Base-by-base conservation (phyloP, 768 basidiomycete genomes). In the Calvatia gigantea region DNA sequence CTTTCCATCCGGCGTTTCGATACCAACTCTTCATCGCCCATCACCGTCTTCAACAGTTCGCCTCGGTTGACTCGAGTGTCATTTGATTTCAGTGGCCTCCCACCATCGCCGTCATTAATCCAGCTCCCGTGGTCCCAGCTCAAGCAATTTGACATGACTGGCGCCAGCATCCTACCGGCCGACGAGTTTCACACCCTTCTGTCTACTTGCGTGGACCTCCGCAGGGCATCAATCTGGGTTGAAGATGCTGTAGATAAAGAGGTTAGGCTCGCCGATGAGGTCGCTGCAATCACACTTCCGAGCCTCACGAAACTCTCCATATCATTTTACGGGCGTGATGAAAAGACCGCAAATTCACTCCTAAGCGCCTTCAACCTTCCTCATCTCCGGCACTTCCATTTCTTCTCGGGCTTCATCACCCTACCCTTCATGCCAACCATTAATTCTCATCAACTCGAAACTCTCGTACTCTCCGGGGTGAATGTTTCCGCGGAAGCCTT, bases 351-450 rank as follows among this genome's bases (percentile, higher is more conserved):
- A 11, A 38, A 27, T 19, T 42, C 54, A 14, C 54, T 55, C 37
- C 46, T 55, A 21, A 39, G 45, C 46, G 15, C 28, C 9, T 48
- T 55, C 33, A 28, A 55, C 45, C 37, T 55, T 5, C 54, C 54
- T 32, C 25, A 48, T 42, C 54, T 55, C 54, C 54, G 54, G 8
- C 46, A 55, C 33, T 48, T 55, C 46, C 45, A 55, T 31, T 55
- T 47, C 45, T 55, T 55, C 45, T 55, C 54, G 2, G 54, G 54
- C 45, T 48, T 55, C 32, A 23, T 55, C 25, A 55, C 54, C 4
- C 37, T 55, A 7, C 54, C 54, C 17, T 48, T 48, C 37, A 38
- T 55, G 37, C 54, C 54, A 19, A 28, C 28, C 28, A 39, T 55
- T 12, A 44, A 27, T 19, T 48, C 54, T 38, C 35, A 38, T 17